These are phyloP conservation scores for Lachancea fermentati DNA, from an alignment of 805 yeast species.

Conservation along the genomic window DNA sequence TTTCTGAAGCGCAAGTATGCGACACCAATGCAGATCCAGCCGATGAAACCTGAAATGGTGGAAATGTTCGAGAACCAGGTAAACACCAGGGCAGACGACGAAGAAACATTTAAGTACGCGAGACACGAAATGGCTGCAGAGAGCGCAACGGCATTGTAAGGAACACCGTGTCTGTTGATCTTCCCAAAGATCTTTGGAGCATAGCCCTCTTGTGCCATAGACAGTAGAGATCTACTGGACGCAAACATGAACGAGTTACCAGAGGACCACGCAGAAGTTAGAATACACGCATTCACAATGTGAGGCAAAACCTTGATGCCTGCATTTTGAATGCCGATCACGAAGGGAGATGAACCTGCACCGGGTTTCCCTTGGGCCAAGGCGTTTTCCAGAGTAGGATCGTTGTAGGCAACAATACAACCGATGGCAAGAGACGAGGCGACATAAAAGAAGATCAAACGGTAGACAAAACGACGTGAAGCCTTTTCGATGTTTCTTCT, in stretches of 20 bases:
- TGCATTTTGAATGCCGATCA: conserved; percentile 56
- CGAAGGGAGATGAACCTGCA: conserved; percentile 45
- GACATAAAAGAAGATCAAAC: conserved; percentile 55
- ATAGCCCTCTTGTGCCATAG: conserved; percentile 42
- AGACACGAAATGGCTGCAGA: conserved; percentile 36
- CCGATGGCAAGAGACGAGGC: conserved; percentile 53
- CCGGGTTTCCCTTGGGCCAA: conserved; percentile 39
- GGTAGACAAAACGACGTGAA: conserved; percentile 51
- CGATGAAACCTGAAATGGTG: conserved; percentile 60
- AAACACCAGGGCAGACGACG: conserved; percentile 49
- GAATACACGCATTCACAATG: conserved; percentile 55
- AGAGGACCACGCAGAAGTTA: conserved; percentile 51
- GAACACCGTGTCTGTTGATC: conserved; percentile 52
- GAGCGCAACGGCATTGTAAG: conserved; percentile 33
- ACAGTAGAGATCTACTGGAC: conserved; percentile 44
- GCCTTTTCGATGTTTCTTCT: conserved; percentile 59
- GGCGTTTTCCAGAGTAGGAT: conserved; percentile 42
- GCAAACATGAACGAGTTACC: conserved; percentile 50
- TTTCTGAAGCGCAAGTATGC: conserved; percentile 60
- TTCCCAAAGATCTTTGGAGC: conserved; percentile 46
- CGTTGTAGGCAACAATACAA: conserved; percentile 51
- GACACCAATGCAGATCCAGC: conserved; percentile 51
- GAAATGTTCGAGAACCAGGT: conserved; percentile 61
- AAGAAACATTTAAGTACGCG: conserved; percentile 50
- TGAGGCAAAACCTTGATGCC: conserved; percentile 57